Percentiles rank a stretch among this genome's conserved stretches.
phyloP scores from a whole-genome alignment of 176 grass and related monocot species.

The Carex parvula region DNA sequence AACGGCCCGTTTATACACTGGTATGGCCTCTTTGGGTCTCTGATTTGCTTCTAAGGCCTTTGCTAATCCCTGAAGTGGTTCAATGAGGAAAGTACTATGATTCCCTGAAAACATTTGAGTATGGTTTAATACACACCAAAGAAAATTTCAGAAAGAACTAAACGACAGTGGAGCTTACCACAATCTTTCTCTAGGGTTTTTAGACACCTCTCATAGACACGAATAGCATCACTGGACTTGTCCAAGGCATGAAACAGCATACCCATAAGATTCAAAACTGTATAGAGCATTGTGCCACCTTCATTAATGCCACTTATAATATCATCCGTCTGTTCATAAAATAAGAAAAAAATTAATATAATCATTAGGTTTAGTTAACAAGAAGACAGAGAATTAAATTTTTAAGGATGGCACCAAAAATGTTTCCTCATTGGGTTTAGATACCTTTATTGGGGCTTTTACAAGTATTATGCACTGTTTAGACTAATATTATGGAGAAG shows the following conservation, averaged over 20 bases:
- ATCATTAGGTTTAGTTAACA: background rate
- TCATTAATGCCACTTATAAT: constrained; percentile 28
- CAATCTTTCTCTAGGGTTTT: constrained; percentile 34
- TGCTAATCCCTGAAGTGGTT: constrained; percentile 43
- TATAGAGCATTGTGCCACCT: constrained; percentile 22
- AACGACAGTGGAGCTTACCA: constrained; percentile 4
- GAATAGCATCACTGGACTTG: constrained; percentile 36
- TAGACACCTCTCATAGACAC: constrained; percentile 34
- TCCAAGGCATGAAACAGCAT: constrained; percentile 30
- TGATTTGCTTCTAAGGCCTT: constrained; percentile 28
- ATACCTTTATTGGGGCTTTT: background rate
- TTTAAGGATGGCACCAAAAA: background rate
- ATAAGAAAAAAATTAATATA: background rate
- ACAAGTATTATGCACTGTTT: background rate
- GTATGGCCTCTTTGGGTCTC: constrained; percentile 33
- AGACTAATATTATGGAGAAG: background rate
- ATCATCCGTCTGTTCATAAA: constrained; percentile 28
- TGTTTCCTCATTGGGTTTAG: background rate
- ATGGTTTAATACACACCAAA: background rate
- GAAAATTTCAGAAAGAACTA: background rate
- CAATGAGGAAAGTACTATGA: constrained; percentile 25
- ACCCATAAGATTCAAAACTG: constrained; percentile 40
- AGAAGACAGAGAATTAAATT: background rate
- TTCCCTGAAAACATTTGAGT: constrained; percentile 18
- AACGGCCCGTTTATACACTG: constrained; percentile 33